These are phyloP conservation scores for Carallia brachiata DNA, from an alignment of 345 rosid genomes.

Conservation along the genomic window DNA sequence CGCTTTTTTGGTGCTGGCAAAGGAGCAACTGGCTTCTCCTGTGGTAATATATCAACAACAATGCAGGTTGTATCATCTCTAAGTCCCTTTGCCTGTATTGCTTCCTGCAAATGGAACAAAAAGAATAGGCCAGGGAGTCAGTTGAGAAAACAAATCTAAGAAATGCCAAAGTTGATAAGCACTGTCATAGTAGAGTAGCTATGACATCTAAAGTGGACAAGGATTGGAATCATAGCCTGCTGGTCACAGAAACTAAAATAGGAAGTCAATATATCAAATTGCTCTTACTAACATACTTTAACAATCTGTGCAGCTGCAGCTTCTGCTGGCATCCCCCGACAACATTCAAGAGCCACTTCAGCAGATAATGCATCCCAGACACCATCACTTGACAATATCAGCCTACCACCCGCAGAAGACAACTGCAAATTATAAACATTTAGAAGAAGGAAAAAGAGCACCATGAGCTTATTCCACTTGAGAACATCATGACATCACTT, in stretches of 20 bases:
- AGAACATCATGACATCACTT: no score
- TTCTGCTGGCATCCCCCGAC: slow-evolving; percentile 86
- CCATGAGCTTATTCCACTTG: not conserved
- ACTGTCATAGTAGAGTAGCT: not conserved
- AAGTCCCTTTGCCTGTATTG: slow-evolving; percentile 77
- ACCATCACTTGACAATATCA: slow-evolving; percentile 93
- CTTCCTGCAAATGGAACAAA: slow-evolving; percentile 59
- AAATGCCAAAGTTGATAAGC: not conserved
- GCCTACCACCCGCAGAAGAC: slow-evolving; percentile 86
- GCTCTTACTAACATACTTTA: slow-evolving; percentile 45
- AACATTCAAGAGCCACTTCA: slow-evolving; percentile 80
- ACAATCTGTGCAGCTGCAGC: slow-evolving; percentile 95
- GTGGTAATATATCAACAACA: slow-evolving; percentile 80
- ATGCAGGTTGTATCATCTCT: slow-evolving; percentile 99
- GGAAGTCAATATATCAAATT: not conserved
- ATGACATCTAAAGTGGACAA: not conserved
- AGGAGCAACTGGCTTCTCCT: slow-evolving; percentile 73
- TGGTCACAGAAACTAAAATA: not conserved
- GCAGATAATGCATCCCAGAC: slow-evolving; percentile 96
- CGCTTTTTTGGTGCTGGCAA: slow-evolving; percentile 67
- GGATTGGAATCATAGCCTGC: not conserved
- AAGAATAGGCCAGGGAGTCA: slow-evolving; percentile 1
- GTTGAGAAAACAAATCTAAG: not conserved
- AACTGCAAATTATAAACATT: slow-evolving; percentile 52
- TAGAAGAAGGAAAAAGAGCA: slow-evolving; percentile 3